phyloP scores from a whole-genome alignment of 108 stramenopile genomes.

The Fragilariopsis cylindrus region DNA sequence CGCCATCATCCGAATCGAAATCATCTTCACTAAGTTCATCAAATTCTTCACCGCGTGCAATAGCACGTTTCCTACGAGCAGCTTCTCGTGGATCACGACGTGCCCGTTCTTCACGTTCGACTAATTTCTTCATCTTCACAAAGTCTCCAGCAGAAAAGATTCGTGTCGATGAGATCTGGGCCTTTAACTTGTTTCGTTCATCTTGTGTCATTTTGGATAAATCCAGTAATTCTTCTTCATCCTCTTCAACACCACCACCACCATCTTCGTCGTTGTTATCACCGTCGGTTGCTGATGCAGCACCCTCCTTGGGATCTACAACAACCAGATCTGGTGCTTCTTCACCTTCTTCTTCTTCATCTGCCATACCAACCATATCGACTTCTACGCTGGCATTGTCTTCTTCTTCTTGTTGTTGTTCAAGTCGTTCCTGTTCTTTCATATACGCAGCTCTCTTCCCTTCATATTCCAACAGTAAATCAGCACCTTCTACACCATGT shows the following conservation, averaged over 20 bases:
- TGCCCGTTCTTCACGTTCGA: constrained; percentile 74
- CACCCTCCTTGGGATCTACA: constrained; percentile 41
- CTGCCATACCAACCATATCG: constrained; percentile 50
- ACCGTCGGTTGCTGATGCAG: neutral
- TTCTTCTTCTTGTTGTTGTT: constrained; percentile 45
- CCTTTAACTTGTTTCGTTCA: constrained; percentile 74
- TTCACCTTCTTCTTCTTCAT: constrained; percentile 46
- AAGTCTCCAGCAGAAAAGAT: constrained; percentile 86
- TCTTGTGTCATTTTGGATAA: constrained; percentile 69
- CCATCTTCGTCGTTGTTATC: constrained; percentile 11
- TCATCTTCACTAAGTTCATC: constrained; percentile 73
- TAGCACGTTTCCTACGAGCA: constrained; percentile 73
- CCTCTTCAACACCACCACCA: constrained; percentile 30
- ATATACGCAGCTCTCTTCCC: constrained; percentile 54
- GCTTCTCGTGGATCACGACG: constrained; percentile 79
- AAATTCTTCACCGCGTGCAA: constrained; percentile 73
- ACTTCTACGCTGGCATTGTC: constrained; percentile 56
- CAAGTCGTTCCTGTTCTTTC: constrained; percentile 15
- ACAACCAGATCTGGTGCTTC: constrained; percentile 69
- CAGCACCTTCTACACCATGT: constrained; percentile 92
- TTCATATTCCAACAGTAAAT: constrained; percentile 88
- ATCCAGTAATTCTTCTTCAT: constrained; percentile 43
- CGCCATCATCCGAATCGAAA: constrained; percentile 18
- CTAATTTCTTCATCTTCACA: constrained; percentile 86
- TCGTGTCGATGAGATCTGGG: constrained; percentile 77